Base-by-base conservation (phyloP, 169 alveolate genomes). In the Eimeria tenella region DNA sequence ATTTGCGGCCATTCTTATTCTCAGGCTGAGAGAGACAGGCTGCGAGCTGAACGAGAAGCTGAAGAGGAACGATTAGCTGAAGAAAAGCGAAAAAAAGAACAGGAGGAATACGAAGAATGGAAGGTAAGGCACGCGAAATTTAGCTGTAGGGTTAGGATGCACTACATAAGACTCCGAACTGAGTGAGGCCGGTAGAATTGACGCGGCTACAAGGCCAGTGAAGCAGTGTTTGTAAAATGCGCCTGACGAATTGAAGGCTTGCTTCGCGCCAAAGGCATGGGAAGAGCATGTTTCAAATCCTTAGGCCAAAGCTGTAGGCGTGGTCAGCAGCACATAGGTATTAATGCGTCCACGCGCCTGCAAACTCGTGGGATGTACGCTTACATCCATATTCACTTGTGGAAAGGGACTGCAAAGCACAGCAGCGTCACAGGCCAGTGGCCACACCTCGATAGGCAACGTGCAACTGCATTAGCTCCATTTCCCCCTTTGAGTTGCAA, bases 81-180 rank as follows among this genome's bases (percentile, higher is more conserved):
- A 68, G 77, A 68, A n/a, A 68, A 68, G 77, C 77, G 77, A 15
- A 68, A 68, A 68, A 68, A 68, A 23, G 77, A 68, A 23, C 77
- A 68, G n/a, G 77, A 68, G 31, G 77, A 68, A 68, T 68, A 68
- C 77, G 77, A 68, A n/a, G 77, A 68, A 23, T 68, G 77, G 77
- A 68, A 68, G 77, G 77, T n/a, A 68, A 68, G 49, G 42, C 42
- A 13, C 21, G 68, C 68, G 42, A 31, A 2, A 31, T 31, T 2
- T 31, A 31, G 42, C 42, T 31, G 4, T 31, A 31, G 42, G 42
- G 42, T 2, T 31, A 31, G 42, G 42, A 31, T 31, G 42, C 42
- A 31, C 42, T 31, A 31, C 42, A 31, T 31, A 31, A 31, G 42
- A 31, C 42, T 31, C 42, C 2, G 42, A 31, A 31, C 42, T 31